These are phyloP conservation scores for Trichosporon faecale DNA, from an alignment of 1,284 basidiomycete species.

Conservation along the genomic window DNA sequence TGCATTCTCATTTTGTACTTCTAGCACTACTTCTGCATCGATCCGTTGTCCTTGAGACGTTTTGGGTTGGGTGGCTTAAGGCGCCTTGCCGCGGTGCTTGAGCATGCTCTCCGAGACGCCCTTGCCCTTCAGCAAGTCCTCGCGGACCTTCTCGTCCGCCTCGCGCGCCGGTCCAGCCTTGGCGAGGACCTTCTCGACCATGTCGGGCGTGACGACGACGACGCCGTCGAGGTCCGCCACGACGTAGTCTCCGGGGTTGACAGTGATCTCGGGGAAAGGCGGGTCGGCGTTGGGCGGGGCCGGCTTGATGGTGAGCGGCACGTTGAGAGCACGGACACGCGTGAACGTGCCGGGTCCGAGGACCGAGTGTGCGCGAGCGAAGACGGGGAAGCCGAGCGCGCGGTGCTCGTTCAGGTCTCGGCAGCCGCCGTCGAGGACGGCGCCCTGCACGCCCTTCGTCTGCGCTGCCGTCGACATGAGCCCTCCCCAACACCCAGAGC, in stretches of 20 bases:
- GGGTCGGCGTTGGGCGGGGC: constrained; percentile 18
- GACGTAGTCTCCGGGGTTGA: constrained; percentile 78
- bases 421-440: constrained; percentile 54
- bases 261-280: constrained; percentile 55
- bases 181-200: constrained; percentile 62
- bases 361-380: constrained; percentile 35
- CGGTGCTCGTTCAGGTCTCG: constrained; percentile 54
- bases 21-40: constrained; percentile 13
- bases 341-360: constrained; percentile 86
- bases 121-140: constrained; percentile 70
- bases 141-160: constrained; percentile 70
- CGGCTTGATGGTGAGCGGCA: constrained; percentile 64
- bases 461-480: constrained; percentile 55
- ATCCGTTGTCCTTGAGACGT: not conserved
- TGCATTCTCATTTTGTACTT: constrained; percentile 5
- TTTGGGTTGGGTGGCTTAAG: not conserved
- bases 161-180: constrained; percentile 62
- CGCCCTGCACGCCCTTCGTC: constrained; percentile 48
- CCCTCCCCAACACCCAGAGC: constrained; percentile 50
- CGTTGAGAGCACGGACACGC: constrained; percentile 71
- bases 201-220: constrained; percentile 67
- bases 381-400: constrained; percentile 47
- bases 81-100: constrained; percentile 49
- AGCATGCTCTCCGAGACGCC: constrained; percentile 75
- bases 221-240: constrained; percentile 87